Evolutionary conservation across 2,329 filamentous ascomycete genomes (phyloP).

Genomic region (Zasmidium cellare): DNA sequence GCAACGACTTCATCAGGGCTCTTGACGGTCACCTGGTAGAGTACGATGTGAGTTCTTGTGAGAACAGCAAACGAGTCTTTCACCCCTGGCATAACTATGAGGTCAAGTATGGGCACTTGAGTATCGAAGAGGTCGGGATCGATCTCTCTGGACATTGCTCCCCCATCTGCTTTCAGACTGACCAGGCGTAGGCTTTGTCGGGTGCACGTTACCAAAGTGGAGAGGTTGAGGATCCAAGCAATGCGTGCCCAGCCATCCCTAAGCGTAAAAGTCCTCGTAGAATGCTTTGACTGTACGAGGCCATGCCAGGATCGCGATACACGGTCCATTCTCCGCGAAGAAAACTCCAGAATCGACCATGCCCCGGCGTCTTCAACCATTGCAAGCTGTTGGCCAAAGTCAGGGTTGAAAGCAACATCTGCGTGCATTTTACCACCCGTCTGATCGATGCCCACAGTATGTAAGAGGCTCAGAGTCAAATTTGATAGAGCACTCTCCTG

Average conservation of each 20-base stretch:
- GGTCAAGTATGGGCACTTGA: slow-evolving; percentile 56
- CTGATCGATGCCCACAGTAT: slow-evolving; percentile 52
- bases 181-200: slow-evolving; percentile 42
- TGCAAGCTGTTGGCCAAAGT: slow-evolving; percentile 60
- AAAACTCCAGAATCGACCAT: slow-evolving; percentile 69
- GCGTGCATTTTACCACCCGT: slow-evolving; percentile 59
- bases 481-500: slow-evolving; percentile 42
- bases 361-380: slow-evolving; percentile 65
- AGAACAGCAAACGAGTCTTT: slow-evolving; percentile 58
- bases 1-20: slow-evolving; percentile 26
- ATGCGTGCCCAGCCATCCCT: slow-evolving; percentile 54
- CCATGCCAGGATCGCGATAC: slow-evolving; percentile 12
- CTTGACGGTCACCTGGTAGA: slow-evolving; percentile 28
- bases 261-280: slow-evolving; percentile 29
- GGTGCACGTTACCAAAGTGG: slow-evolving; percentile 55
- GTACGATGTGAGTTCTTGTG: slow-evolving; percentile 54
- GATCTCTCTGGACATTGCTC: slow-evolving; percentile 13
- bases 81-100: slow-evolving; percentile 50
- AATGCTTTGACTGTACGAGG: slow-evolving; percentile 24
- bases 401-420: slow-evolving; percentile 67
- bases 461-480: slow-evolving; percentile 57
- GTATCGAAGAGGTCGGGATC: slow-evolving; percentile 27
- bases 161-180: slow-evolving; percentile 29
- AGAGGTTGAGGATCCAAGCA: slow-evolving; percentile 49
- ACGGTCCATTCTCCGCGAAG: slow-evolving; percentile 17